Conservation (phyloP, 495 filamentous ascomycete species). For the Xanthoparmelia taractica region DNA sequence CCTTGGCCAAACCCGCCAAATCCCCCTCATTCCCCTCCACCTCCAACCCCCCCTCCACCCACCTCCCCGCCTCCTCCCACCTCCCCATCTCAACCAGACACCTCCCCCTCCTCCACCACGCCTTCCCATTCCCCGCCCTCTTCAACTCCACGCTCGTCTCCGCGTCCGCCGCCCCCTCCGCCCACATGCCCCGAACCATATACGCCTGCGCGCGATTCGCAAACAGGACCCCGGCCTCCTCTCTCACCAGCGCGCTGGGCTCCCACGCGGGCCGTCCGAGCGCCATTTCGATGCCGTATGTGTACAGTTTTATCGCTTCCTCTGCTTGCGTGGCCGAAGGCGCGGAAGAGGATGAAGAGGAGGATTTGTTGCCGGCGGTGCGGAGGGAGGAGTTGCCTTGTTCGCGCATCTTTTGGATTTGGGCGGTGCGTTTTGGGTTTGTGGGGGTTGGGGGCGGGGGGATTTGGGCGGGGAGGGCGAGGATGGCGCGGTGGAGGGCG, state of each 20-base stretch:
- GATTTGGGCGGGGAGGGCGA: conserved; percentile 44
- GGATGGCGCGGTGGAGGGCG: conserved; percentile 61
- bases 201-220: conserved; percentile 85
- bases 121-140: conserved; percentile 80
- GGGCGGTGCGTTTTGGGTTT: conserved; percentile 75
- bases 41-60: conserved; percentile 67
- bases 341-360: conserved; percentile 43
- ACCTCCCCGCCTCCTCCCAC: conserved; percentile 69
- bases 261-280: conserved; percentile 78
- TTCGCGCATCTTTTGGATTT: conserved; percentile 86
- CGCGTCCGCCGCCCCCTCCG: conserved; percentile 76
- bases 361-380: too few relatives aligned
- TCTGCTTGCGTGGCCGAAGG: conserved; percentile 10
- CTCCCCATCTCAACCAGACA: conserved; percentile 87
- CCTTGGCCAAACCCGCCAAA: conserved; percentile 57
- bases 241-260: conserved; percentile 66
- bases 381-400: conserved; percentile 73
- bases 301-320: conserved; percentile 79
- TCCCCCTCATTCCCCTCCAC: conserved; percentile 69
- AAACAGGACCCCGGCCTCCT: conserved; percentile 73
- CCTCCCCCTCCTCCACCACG: conserved; percentile 79
- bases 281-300: conserved; percentile 80
- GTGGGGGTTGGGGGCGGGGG: conserved; percentile 75
- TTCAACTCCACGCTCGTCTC: conserved; percentile 84
- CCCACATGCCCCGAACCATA: conserved; percentile 71